Conservation (phyloP, 331 rosid genomes). For the Acacia concinna region DNA sequence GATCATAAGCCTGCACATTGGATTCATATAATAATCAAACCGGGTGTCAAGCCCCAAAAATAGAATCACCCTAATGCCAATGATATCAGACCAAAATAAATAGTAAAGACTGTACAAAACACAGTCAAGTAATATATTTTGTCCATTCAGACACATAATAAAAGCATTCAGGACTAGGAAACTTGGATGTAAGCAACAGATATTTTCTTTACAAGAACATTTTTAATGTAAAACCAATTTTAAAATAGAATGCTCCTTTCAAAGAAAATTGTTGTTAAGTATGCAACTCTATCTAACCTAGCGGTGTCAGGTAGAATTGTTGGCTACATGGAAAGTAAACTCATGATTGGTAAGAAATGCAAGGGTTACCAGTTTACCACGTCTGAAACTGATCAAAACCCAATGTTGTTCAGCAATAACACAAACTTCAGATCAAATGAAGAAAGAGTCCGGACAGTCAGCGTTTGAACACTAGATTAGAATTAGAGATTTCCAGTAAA, state of each 20-base stretch:
- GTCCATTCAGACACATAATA: neutral
- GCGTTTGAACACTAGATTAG: neutral
- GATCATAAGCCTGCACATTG: constrained; percentile 94
- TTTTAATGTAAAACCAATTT: neutral
- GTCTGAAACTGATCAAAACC: neutral
- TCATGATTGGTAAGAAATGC: neutral
- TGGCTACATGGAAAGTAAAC: neutral
- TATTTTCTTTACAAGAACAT: neutral
- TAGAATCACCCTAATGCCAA: too few relatives aligned
- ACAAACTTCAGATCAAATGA: neutral
- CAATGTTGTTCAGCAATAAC: neutral
- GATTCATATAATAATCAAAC: neutral
- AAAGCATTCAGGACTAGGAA: neutral
- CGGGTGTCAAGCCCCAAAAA: neutral
- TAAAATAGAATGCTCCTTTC: neutral
- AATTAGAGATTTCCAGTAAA: neutral
- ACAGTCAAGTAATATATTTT: neutral
- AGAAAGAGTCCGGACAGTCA: neutral
- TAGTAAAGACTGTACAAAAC: neutral
- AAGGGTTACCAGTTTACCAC: neutral
- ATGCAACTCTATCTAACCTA: neutral
- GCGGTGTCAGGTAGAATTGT: neutral
- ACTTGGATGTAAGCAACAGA: neutral
- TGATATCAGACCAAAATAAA: constrained; percentile 8
- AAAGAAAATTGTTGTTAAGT: neutral